Percentiles rank a stretch among this genome's conserved stretches.
Conservation (phyloP, 2,329 filamentous ascomycete species). For the Pseudogymnoascus sp. region DNA sequence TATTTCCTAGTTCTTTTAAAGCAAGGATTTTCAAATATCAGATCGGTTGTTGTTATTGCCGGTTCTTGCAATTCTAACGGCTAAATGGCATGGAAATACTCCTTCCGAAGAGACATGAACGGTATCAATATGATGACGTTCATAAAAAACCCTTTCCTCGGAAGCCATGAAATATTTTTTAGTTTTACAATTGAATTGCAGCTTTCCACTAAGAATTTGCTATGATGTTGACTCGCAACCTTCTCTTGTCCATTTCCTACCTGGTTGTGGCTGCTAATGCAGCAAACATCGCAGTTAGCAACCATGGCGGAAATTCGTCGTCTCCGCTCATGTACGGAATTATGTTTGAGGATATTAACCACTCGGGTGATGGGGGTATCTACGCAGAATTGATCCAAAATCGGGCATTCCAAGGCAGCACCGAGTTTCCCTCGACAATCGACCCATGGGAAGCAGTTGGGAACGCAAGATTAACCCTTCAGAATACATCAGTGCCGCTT, state of each 20-base stretch:
- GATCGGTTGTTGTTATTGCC: background rate
- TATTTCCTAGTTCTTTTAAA: background rate
- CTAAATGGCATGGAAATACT: background rate
- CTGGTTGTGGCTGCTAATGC: constrained; percentile 12
- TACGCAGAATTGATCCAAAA: constrained; percentile 65
- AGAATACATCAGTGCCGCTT: constrained; percentile 18
- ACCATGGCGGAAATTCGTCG: constrained; percentile 22
- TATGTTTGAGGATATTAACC: constrained; percentile 27
- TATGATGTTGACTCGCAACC: background rate
- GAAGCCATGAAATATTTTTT: background rate
- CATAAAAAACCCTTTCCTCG: background rate
- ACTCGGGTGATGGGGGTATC: constrained; percentile 25
- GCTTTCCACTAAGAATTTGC: background rate
- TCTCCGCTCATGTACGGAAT: constrained; percentile 23
- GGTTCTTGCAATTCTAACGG: background rate
- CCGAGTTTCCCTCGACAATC: constrained; percentile 38
- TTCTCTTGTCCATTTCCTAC: background rate
- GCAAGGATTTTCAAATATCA: background rate
- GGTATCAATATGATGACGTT: background rate
- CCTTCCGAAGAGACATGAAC: background rate
- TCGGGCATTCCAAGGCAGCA: constrained; percentile 53
- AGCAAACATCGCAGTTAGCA: constrained; percentile 21
- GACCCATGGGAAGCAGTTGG: constrained; percentile 26
- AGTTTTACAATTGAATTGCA: background rate
- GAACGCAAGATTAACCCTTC: constrained; percentile 25